phyloP scores from a whole-genome alignment of 2,329 filamentous ascomycete species.

The Ophiostoma ips region DNA sequence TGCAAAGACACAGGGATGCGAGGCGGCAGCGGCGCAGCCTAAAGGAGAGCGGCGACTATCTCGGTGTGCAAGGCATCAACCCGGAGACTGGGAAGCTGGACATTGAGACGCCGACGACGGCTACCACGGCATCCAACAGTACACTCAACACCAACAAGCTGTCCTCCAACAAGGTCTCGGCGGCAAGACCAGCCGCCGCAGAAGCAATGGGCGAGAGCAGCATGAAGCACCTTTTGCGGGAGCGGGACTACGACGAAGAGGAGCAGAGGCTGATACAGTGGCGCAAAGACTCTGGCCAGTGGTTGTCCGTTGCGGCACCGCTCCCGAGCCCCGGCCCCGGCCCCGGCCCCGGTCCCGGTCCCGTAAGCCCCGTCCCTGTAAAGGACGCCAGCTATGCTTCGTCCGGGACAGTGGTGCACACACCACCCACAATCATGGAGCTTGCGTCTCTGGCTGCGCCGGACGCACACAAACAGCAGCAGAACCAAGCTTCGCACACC shows the following conservation, averaged over 20 bases:
- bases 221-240: slow-evolving; percentile 16
- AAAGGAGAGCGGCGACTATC: slow-evolving; percentile 42
- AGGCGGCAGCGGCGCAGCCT: slow-evolving; percentile 31
- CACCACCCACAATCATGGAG: slow-evolving; percentile 12
- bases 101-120: slow-evolving; percentile 34
- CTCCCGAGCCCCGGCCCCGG: too few species aligned
- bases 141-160: slow-evolving; percentile 10
- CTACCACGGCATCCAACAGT: slow-evolving; percentile 28
- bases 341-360: too few species aligned
- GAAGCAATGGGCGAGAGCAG: slow-evolving; percentile 27
- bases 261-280: slow-evolving; percentile 26
- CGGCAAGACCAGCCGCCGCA: slow-evolving; percentile 22
- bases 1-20: slow-evolving; percentile 22
- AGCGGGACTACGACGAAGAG: neutral
- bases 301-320: slow-evolving; percentile 30
- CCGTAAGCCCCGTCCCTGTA: neutral
- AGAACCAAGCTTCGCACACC: neutral
- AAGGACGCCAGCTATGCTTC: slow-evolving; percentile 15
- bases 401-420: slow-evolving; percentile 26
- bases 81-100: slow-evolving; percentile 41
- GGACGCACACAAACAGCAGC: neutral
- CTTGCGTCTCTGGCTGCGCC: neutral
- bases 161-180: slow-evolving; percentile 10
- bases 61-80: slow-evolving; percentile 45
- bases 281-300: slow-evolving; percentile 31